Evolutionary conservation across 305 asterid species (phyloP), one percentile per base, ranked within the genome.

Genomic region (Fraxinus floribunda): DNA sequence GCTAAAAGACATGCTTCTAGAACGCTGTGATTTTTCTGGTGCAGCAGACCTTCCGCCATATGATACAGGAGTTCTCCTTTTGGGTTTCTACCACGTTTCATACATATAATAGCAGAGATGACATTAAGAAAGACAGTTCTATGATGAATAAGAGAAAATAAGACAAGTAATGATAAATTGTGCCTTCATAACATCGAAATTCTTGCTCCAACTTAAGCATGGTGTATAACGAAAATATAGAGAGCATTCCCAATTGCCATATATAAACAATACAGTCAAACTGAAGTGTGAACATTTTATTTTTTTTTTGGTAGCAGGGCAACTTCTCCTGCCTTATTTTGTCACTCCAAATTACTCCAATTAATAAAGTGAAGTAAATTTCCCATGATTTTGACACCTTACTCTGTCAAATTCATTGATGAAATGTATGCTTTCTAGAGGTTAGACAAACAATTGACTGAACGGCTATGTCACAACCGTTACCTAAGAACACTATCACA

Each of bases 1-100:
- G 89, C 98, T 95, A 90, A 92, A 94, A 64, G 99, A 97, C 96
- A 95, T 88, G 88, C 98, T 97, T 91, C 99, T 89, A 29, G 98
- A 92, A 22, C 99, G 97, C 78, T 93, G 93, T 38, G 98, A 85
- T 84, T 94, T 93, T 57, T 93, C 98, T 7, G 95, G 94, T 38
- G 90, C 93, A 60, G 95, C 89, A 76, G 99, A 92, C 84, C 99
- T 89, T 79, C 99, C 97, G 9, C 92, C 90, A 74, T 93, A 84
- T 8, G 97, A 89, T 75, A 83, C 91, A 9, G 96, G 85, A 3
- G 94, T 78, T 87, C 97, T 89, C 89, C 99, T 88, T 89, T 92
- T 97, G 41, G 98, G 97, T 92, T 93, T 97, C 99, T 97, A 80
- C 36, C 41, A 80, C 26, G 82, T 77, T 41, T 76, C 26, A 78